Conservation (phyloP, 345 rosid genomes). For the Sonneratia alba region DNA sequence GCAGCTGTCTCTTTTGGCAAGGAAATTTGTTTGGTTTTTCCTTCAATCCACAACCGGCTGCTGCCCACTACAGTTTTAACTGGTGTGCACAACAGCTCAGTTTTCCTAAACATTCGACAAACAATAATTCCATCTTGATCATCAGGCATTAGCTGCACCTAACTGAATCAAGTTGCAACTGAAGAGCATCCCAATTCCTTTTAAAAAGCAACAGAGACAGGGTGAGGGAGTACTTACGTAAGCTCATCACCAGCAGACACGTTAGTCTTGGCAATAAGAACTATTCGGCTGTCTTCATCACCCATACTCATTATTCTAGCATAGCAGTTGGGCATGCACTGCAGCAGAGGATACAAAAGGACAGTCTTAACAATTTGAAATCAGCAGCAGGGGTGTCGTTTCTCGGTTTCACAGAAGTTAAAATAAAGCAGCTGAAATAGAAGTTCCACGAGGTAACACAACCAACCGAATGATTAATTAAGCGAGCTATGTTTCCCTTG, state of each 20-base stretch:
- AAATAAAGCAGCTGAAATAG: no score
- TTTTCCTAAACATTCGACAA: background rate
- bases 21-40: no score
- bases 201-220: background rate
- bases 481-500: slow-evolving; percentile 85
- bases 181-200: background rate
- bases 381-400: no score
- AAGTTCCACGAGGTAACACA: background rate
- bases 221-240: slow-evolving; percentile 39
- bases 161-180: background rate
- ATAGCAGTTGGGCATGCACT: slow-evolving; percentile 94
- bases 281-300: slow-evolving; percentile 63
- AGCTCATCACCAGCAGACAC: slow-evolving; percentile 75
- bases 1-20: no score
- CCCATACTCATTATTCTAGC: slow-evolving; percentile 91
- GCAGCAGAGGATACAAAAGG: slow-evolving; percentile 13
- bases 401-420: background rate
- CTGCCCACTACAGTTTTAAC: background rate
- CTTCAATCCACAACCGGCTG: no score
- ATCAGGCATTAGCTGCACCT: background rate
- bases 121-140: background rate
- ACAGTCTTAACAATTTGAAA: background rate
- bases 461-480: slow-evolving; percentile 89
- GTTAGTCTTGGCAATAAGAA: slow-evolving; percentile 70
- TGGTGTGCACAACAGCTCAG: background rate